These are phyloP conservation scores for Eucalyptus pauciflora DNA, from an alignment of 345 rosid species.

Conservation along the genomic window DNA sequence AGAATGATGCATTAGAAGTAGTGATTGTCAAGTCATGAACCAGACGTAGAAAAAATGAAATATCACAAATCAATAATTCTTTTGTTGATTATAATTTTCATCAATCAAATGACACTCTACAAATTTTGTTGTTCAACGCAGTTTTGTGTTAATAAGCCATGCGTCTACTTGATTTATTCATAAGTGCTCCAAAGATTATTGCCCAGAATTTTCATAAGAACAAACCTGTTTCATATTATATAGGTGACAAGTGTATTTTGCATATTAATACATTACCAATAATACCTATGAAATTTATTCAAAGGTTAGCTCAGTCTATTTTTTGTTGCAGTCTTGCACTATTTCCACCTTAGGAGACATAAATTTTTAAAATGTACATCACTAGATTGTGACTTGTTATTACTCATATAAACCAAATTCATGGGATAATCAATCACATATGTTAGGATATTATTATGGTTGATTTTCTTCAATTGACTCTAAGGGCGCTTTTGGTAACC, in stretches of 20 bases:
- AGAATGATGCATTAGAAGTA: neutral
- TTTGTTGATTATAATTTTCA: neutral
- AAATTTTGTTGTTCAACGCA: neutral
- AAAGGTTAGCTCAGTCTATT: neutral
- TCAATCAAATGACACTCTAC: neutral
- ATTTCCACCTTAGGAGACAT: neutral
- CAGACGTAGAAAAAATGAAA: neutral
- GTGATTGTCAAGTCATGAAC: neutral
- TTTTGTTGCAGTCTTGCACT: neutral
- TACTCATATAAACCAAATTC: neutral
- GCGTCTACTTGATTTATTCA: neutral
- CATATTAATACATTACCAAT: neutral
- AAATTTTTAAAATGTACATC: neutral
- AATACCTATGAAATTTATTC: neutral
- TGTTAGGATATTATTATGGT: too few species aligned
- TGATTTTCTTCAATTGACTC: neutral
- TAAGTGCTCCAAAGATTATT: neutral
- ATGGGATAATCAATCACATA: neutral
- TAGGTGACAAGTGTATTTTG: neutral
- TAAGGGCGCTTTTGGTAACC: too few species aligned
- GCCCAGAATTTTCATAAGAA: neutral
- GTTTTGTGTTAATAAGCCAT: neutral
- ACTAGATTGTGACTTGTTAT: neutral
- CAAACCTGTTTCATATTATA: accelerated
- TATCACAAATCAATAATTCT: neutral